Evolutionary conservation across 345 rosid species (phyloP).

Genomic region (Pistacia vera): DNA sequence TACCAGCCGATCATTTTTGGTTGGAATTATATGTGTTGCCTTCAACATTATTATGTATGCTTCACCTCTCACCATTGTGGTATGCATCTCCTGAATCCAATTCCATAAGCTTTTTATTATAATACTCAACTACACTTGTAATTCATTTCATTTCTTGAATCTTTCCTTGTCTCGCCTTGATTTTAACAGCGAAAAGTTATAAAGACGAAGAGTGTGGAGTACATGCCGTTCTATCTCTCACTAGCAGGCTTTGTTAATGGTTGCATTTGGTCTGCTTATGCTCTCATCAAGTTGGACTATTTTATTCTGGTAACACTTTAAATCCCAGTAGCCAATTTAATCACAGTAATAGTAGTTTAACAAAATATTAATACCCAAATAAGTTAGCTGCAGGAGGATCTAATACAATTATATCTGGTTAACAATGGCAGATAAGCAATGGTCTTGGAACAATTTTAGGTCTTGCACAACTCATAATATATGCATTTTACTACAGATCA

Average conservation of each 20-base stretch:
- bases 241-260: conserved; percentile 40
- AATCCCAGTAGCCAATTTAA: background rate
- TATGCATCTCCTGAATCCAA: background rate
- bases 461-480: conserved; percentile 30
- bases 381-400: too few relatives aligned
- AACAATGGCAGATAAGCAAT: conserved; percentile 39
- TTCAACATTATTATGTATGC: conserved; percentile 44
- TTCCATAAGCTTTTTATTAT: too few relatives aligned
- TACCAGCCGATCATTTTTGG: conserved; percentile 16
- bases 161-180: background rate
- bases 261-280: conserved; percentile 39
- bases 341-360: background rate
- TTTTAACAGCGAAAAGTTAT: conserved; percentile 40
- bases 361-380: too few relatives aligned
- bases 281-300: conserved; percentile 42
- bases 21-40: conserved; percentile 31
- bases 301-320: conserved; percentile 37
- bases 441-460: conserved; percentile 39
- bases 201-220: conserved; percentile 52
- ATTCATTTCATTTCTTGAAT: background rate
- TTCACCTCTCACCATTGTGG: conserved; percentile 32
- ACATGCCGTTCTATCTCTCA: conserved; percentile 50
- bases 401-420: background rate
- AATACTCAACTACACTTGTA: too few relatives aligned
- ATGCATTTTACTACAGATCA: conserved; percentile 25